Evolutionary conservation across 495 filamentous ascomycete species (phyloP).

Genomic region (Penicillium desertorum): DNA sequence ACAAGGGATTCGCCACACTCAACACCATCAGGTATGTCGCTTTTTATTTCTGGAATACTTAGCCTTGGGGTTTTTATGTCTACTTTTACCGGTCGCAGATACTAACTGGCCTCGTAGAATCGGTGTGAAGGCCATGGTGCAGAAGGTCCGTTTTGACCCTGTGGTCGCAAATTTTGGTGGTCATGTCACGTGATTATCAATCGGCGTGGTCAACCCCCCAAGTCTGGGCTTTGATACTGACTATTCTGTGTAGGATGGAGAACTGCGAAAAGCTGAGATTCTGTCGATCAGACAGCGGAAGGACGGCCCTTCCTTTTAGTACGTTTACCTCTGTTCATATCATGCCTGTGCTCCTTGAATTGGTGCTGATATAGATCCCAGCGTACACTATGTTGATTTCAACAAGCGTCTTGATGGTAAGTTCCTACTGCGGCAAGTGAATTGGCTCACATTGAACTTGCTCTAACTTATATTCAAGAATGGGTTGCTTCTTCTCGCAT

Average conservation of each 20-base stretch:
- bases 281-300: constrained; percentile 82
- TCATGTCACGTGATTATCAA: constrained; percentile 40
- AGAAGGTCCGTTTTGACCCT: constrained; percentile 53
- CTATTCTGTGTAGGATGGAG: constrained; percentile 61
- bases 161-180: constrained; percentile 19
- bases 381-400: constrained; percentile 97
- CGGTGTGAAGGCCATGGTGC: constrained; percentile 70
- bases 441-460: background rate
- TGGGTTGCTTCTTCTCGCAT: constrained; percentile 82
- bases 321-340: constrained; percentile 22
- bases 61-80: constrained; percentile 4
- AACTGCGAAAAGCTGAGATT: constrained; percentile 88
- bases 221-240: constrained; percentile 15
- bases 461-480: constrained; percentile 53
- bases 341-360: background rate
- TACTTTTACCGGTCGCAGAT: constrained; percentile 47
- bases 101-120: constrained; percentile 54
- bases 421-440: background rate
- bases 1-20: constrained; percentile 77
- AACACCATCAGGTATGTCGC: constrained; percentile 67
- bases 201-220: background rate
- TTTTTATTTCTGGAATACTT: constrained; percentile 4
- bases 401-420: constrained; percentile 92
- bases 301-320: constrained; percentile 81
- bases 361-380: constrained; percentile 31